phyloP scores from a whole-genome alignment of 495 filamentous ascomycete genomes.

The Penicillium canescens region DNA sequence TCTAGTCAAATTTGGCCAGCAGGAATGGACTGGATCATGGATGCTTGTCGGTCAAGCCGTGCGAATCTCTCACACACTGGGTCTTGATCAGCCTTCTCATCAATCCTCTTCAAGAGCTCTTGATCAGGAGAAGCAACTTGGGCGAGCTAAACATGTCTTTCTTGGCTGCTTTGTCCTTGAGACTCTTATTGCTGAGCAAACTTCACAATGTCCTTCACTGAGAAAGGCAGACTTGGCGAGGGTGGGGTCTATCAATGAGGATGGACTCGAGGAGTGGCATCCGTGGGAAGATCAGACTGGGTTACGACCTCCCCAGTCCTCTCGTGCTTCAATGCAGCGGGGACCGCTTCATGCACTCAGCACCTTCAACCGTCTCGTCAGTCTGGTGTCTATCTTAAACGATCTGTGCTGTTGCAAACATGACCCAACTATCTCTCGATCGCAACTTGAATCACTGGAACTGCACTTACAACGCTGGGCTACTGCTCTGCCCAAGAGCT shows the following conservation, averaged over 20 bases:
- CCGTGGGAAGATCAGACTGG: slow-evolving; percentile 57
- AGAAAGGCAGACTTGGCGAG: slow-evolving; percentile 44
- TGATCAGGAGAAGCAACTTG: slow-evolving; percentile 23
- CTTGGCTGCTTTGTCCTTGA: slow-evolving; percentile 67
- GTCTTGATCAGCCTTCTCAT: slow-evolving; percentile 29
- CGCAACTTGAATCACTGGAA: slow-evolving; percentile 37
- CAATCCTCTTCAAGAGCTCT: slow-evolving; percentile 6
- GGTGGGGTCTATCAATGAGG: slow-evolving; percentile 52
- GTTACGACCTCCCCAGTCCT: slow-evolving; percentile 31
- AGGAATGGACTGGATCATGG: slow-evolving; percentile 56
- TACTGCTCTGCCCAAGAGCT: slow-evolving; percentile 32
- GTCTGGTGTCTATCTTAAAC: slow-evolving; percentile 47
- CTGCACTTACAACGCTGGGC: slow-evolving; percentile 40
- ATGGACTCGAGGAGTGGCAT: slow-evolving; percentile 72
- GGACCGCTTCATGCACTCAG: slow-evolving; percentile 57
- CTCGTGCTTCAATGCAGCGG: slow-evolving; percentile 39
- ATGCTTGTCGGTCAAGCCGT: slow-evolving; percentile 61
- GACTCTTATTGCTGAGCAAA: slow-evolving; percentile 56
- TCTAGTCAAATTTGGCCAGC: slow-evolving; percentile 57
- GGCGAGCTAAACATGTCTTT: slow-evolving; percentile 51
- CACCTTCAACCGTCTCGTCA: slow-evolving; percentile 58
- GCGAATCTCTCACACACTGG: slow-evolving; percentile 52
- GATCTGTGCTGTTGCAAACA: slow-evolving; percentile 36
- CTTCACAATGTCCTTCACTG: slow-evolving; percentile 52
- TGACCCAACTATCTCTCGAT: slow-evolving; percentile 23